phyloP scores from a whole-genome alignment of 176 grass and related monocot species.

The Triticum urartu region DNA sequence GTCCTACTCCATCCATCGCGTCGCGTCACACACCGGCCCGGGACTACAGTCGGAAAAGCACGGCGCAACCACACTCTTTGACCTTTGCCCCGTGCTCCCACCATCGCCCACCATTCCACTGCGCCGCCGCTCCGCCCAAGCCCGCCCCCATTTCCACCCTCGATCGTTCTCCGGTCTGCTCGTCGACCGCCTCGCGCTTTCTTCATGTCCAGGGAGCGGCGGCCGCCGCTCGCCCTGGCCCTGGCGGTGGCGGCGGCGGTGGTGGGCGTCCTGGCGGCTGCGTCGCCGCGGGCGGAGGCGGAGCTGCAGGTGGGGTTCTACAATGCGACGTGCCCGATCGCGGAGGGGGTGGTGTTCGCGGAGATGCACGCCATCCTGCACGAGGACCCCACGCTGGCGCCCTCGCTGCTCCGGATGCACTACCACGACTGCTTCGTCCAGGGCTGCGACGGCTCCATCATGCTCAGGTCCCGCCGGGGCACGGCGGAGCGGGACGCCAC shows the following conservation, averaged over 20 bases:
- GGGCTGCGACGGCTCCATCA: slow-evolving; percentile 55
- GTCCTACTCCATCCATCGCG: not conserved
- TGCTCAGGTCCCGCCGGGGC: slow-evolving; percentile 31
- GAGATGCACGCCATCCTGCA: slow-evolving; percentile 43
- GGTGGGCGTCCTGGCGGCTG: not conserved
- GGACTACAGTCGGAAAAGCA: slow-evolving; percentile 29
- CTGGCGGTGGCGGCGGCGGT: not conserved
- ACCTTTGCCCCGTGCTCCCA: not conserved
- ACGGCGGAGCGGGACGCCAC: slow-evolving; percentile 51
- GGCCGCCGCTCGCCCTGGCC: not conserved
- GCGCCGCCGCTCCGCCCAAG: no score
- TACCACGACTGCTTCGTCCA: slow-evolving; percentile 71
- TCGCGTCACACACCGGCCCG: not conserved
- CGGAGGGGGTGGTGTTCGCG: slow-evolving; percentile 42
- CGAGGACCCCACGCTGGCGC: slow-evolving; percentile 43
- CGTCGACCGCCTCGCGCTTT: not conserved
- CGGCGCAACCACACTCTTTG: slow-evolving; percentile 23
- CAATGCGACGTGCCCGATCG: slow-evolving; percentile 31
- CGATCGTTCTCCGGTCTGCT: not conserved
- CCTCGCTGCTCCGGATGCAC: slow-evolving; percentile 66
- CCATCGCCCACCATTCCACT: not conserved
- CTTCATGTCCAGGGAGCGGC: slow-evolving; percentile 17
- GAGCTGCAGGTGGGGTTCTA: slow-evolving; percentile 47
- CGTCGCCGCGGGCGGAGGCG: not conserved
- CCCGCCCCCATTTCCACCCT: not conserved